Evolutionary conservation across 139 green algal genomes (phyloP).

Genomic region (Chlamydomonas sphaeroides): DNA sequence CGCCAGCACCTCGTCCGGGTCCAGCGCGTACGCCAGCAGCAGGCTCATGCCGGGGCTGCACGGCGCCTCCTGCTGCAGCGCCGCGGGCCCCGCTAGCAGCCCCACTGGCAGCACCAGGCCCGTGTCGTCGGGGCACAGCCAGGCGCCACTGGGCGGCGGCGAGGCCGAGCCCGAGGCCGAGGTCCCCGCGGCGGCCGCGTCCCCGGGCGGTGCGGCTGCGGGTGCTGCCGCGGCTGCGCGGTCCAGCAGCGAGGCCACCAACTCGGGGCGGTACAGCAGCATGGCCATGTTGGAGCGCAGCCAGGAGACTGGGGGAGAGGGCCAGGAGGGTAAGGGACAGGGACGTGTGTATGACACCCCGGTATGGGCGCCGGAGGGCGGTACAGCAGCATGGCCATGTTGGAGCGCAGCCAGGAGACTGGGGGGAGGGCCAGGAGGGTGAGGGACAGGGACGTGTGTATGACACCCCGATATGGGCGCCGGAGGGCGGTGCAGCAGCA

Average conservation of each 20-base stretch:
- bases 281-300: conserved; percentile 19
- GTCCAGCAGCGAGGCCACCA: conserved; percentile 19
- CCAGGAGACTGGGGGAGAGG: conserved; percentile 9
- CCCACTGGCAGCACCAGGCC: conserved; percentile 15
- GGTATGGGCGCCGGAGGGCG: no score
- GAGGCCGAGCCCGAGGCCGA: not conserved
- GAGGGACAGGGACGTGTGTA: not conserved
- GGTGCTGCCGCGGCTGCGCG: not conserved
- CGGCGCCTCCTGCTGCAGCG: not conserved
- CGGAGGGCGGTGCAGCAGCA: conserved; percentile 16
- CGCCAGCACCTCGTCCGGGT: conserved; percentile 24
- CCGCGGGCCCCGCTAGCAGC: conserved; percentile 11
- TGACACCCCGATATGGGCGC: no score
- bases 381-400: conserved; percentile 14
- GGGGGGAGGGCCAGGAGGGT: no score
- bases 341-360: no score
- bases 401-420: conserved; percentile 24
- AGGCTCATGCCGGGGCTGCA: not conserved
- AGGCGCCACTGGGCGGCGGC: not conserved
- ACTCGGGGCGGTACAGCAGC: conserved; percentile 17
- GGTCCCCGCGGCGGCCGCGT: not conserved
- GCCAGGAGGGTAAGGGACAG: no score
- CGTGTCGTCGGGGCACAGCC: not conserved
- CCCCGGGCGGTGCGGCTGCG: not conserved
- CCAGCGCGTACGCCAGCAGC: conserved; percentile 27